Evolutionary conservation across 1,284 basidiomycete species (phyloP), one percentile per base, ranked within the genome.

Genomic region (Moesziomyces aphidis): DNA sequence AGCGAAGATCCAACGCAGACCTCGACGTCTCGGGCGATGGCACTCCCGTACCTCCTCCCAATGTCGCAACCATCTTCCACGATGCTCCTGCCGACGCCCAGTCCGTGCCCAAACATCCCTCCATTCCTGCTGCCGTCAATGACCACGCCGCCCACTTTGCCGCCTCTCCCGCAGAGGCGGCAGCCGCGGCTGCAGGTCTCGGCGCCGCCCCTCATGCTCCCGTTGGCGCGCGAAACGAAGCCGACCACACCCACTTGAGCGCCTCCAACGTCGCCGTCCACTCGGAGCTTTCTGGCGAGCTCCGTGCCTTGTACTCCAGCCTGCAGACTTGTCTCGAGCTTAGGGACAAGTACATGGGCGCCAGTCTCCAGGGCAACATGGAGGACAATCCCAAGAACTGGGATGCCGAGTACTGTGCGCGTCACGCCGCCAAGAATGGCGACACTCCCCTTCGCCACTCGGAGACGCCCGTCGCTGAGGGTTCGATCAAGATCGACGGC

Each of bases 361-460:
- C 64, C 55, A 78, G 74, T 46, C 70, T 79, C n/a, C 83, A 84
- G 58, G 73, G 65, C n/a, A 48, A 64, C 36, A 69, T 78, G 51
- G 77, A 82, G 46, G 83, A 83, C 61, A 84, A 84, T 51, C 83
- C 83, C 1, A 84, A 83, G 68, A 83, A 84, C 43, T 84, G 83
- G 83, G 83, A 84, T 50, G 83, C 83, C 11, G 82, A 84, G 50
- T 72, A 79, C 52, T 83, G 80, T 45, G 76, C 72, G 17, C 64
- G 73, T 49, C 46, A 71, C 22, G 72, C 60, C 34, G 45, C 60
- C 22, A 47, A 47, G 24, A 31, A 24, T 6, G 65, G 55, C 26
- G 59, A 63, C 5, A 28, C 49, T 24, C 10, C 54, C 31, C 26
- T 45, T 1, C 55, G 50, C 28, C 28, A 50, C 7, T 8, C 54